These are phyloP conservation scores for Sclerotinia subarctica DNA, from an alignment of 2,329 filamentous ascomycete genomes.

Conservation along the genomic window DNA sequence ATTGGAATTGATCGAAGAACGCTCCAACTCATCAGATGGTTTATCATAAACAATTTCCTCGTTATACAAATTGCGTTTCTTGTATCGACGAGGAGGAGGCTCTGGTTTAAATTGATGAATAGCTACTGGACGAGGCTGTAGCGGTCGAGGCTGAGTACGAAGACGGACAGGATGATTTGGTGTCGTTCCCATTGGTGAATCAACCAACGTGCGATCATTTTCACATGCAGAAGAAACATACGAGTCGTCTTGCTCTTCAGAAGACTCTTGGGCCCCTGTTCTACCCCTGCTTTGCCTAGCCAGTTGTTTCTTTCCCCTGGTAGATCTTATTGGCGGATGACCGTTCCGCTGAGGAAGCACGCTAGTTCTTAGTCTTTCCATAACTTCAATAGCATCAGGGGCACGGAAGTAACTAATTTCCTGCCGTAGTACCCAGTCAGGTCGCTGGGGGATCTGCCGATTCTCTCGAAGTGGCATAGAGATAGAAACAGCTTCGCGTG, in stretches of 20 bases:
- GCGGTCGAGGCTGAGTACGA: background rate
- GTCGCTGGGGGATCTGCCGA: background rate
- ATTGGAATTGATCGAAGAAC: background rate
- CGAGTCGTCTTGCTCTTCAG: background rate
- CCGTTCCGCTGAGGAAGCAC: background rate
- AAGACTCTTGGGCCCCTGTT: no score
- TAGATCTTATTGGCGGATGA: background rate
- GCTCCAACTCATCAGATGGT: background rate
- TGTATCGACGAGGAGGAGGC: background rate
- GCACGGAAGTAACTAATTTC: slow-evolving; percentile 9
- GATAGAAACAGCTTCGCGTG: background rate
- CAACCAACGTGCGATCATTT: background rate
- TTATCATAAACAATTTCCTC: background rate
- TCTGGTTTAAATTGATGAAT: background rate
- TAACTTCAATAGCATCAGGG: background rate
- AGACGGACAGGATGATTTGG: no score
- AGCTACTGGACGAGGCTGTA: background rate
- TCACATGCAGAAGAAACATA: background rate
- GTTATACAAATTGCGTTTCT: background rate
- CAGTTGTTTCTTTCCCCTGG: no score
- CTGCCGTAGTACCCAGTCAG: background rate
- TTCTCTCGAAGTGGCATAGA: slow-evolving; percentile 2
- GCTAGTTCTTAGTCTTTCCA: background rate
- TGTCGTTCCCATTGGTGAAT: background rate
- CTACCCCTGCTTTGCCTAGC: background rate